These are phyloP conservation scores for Sarocladium brachiariae DNA, from an alignment of 2,329 filamentous ascomycete genomes.

Conservation along the genomic window DNA sequence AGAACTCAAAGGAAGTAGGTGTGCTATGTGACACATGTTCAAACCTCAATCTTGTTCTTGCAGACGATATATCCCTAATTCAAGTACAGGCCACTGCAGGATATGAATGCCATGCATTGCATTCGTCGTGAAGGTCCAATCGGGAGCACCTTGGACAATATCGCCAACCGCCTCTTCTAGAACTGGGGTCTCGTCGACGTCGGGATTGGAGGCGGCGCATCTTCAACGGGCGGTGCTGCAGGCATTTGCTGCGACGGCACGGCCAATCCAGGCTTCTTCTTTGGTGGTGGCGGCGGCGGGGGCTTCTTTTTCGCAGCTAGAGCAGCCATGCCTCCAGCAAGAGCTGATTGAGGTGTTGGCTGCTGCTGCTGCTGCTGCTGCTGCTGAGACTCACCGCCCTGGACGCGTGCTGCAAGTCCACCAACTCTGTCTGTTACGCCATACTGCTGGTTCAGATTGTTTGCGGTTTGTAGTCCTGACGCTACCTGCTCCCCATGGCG, in stretches of 20 bases:
- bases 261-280: conserved; percentile 41
- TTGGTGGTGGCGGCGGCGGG: conserved; percentile 42
- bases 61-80: too few species aligned
- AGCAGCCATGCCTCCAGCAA: conserved; percentile 8
- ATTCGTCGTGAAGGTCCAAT: too few species aligned
- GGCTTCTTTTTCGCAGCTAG: conserved; percentile 45
- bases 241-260: conserved; percentile 13
- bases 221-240: conserved; percentile 23
- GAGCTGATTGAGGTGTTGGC: background rate
- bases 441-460: conserved; percentile 55
- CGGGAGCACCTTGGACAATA: too few species aligned
- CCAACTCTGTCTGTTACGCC: conserved; percentile 38
- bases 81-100: too few species aligned
- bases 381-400: conserved; percentile 10
- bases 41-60: too few species aligned
- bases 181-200: conserved; percentile 43
- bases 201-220: conserved; percentile 45
- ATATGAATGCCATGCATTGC: too few species aligned
- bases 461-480: conserved; percentile 50
- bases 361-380: conserved; percentile 4
- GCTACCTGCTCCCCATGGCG: conserved; percentile 62
- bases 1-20: too few species aligned
- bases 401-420: conserved; percentile 17
- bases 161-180: conserved; percentile 18
- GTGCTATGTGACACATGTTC: too few species aligned